These are phyloP conservation scores for Emericellopsis cladophorae DNA, from an alignment of 2,329 filamentous ascomycete genomes.

Conservation along the genomic window DNA sequence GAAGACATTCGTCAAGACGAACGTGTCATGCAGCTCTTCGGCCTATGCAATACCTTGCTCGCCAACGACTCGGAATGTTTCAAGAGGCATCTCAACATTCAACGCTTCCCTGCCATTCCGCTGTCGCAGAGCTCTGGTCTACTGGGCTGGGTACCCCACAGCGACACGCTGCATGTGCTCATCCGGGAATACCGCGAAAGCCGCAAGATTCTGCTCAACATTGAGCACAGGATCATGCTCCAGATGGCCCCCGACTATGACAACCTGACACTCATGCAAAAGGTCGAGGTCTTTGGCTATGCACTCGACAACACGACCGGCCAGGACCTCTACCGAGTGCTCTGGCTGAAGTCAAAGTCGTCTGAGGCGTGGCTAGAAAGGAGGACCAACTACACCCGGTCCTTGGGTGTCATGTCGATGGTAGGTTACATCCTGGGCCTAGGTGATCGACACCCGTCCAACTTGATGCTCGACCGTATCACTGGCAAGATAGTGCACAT, in stretches of 20 bases:
- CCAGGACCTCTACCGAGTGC: conserved; percentile 91
- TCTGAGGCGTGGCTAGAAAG: conserved; percentile 96
- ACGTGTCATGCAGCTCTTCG: conserved; percentile 98
- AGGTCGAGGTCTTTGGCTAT: conserved; percentile 98
- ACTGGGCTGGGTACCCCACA: conserved; percentile 93
- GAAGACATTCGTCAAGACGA: conserved; percentile 99
- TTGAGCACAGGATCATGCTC: conserved; percentile 98
- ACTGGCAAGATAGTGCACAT: conserved; percentile 98
- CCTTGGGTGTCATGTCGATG: conserved; percentile 99
- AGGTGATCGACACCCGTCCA: conserved; percentile 93
- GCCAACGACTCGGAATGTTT: conserved; percentile 91
- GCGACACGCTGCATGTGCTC: conserved; percentile 89
- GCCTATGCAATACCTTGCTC: conserved; percentile 90
- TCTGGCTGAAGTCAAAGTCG: conserved; percentile 98
- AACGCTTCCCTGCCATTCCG: conserved; percentile 92
- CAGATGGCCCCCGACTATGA: conserved; percentile 99
- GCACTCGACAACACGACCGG: conserved; percentile 98
- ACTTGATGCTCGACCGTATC: conserved; percentile 90
- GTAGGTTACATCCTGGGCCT: conserved; percentile 98
- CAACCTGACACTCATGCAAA: conserved; percentile 97
- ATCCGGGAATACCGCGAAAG: conserved; percentile 97
- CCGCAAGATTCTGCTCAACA: conserved; percentile 94
- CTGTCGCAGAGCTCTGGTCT: conserved; percentile 93
- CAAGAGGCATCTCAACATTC: conserved; percentile 93
- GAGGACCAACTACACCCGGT: conserved; percentile 96